A percentile compares a stretch with the other conserved stretches of the same genome.
phyloP scores from a whole-genome alignment of 1,284 basidiomycete genomes.

The Tetrapyrgos nigripes region DNA sequence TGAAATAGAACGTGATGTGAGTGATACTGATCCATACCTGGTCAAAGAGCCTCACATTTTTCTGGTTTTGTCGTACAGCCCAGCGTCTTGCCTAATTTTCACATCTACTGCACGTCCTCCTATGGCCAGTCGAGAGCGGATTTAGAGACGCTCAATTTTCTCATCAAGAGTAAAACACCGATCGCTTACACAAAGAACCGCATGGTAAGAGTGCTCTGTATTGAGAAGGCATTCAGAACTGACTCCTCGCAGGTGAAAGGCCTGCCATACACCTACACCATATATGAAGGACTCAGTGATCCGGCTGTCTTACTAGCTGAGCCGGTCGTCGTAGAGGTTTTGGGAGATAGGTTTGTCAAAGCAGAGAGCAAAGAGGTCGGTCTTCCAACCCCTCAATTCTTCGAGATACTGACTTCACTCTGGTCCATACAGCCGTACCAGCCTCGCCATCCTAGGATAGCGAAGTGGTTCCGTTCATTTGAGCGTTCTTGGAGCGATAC shows the following conservation, averaged over 20 bases:
- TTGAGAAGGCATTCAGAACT: constrained; percentile 1
- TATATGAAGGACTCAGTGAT: constrained; percentile 52
- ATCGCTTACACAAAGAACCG: constrained; percentile 37
- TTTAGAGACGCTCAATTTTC: constrained; percentile 75
- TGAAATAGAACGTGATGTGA: constrained; percentile 42
- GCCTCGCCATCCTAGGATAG: constrained; percentile 81
- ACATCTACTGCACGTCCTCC: constrained; percentile 74
- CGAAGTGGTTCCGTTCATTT: constrained; percentile 63
- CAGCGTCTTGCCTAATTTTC: constrained; percentile 60
- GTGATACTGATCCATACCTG: constrained; percentile 18
- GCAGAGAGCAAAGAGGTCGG: constrained; percentile 59
- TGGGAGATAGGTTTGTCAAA: constrained; percentile 84
- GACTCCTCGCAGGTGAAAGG: constrained; percentile 19
- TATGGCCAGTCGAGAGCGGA: constrained; percentile 73
- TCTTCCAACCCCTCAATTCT: constrained; percentile 12
- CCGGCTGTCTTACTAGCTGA: constrained; percentile 65
- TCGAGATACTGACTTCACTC: neutral
- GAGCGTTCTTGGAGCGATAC: constrained; percentile 73
- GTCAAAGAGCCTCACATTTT: neutral
- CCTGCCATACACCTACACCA: constrained; percentile 59
- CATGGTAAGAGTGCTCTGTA: neutral
- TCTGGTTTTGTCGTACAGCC: constrained; percentile 41
- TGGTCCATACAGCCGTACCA: constrained; percentile 71
- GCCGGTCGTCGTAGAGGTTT: constrained; percentile 77
- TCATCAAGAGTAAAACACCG: constrained; percentile 58